A percentile compares a stretch with the other conserved stretches of the same genome.
These are phyloP conservation scores for Astraeus odoratus DNA, from an alignment of 768 basidiomycete species.

Conservation along the genomic window DNA sequence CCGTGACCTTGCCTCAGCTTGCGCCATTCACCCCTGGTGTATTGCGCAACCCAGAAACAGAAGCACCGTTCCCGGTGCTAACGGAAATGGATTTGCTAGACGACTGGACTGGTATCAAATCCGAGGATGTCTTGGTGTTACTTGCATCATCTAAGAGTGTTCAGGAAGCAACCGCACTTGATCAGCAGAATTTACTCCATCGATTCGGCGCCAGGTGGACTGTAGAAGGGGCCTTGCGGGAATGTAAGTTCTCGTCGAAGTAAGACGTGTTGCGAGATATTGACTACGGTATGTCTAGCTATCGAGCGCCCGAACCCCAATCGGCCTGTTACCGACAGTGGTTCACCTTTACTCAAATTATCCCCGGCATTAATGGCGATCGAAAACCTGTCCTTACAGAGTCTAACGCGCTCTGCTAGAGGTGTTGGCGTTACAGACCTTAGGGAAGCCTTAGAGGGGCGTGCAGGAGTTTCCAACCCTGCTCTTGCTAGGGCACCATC, in stretches of 20 bases:
- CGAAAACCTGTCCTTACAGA: constrained; percentile 84
- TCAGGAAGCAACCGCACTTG: constrained; percentile 59
- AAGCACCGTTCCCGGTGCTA: constrained; percentile 34
- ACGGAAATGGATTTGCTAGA: constrained; percentile 16
- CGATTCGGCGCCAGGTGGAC: constrained; percentile 63
- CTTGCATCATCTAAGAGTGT: constrained; percentile 47
- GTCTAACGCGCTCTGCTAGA: constrained; percentile 68
- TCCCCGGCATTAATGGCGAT: constrained; percentile 87
- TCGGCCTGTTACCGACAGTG: constrained; percentile 61
- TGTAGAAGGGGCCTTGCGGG: constrained; percentile 62
- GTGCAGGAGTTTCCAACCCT: constrained; percentile 76
- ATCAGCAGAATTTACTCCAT: constrained; percentile 46
- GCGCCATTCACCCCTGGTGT: constrained; percentile 30
- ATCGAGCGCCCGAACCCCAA: constrained; percentile 46
- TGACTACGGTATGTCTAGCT: constrained; percentile 31
- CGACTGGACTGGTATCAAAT: constrained; percentile 38
- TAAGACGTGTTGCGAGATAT: constrained; percentile 6
- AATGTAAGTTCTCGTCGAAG: constrained; percentile 48
- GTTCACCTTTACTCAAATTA: constrained; percentile 71
- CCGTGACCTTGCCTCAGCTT: constrained; percentile 32
- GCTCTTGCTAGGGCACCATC: constrained; percentile 63
- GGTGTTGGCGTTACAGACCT: constrained; percentile 85
- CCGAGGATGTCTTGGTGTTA: constrained; percentile 46
- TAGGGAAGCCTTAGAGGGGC: constrained; percentile 82
- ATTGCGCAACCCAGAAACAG: constrained; percentile 39